Percentiles rank a stretch among this genome's conserved stretches.
Evolutionary conservation across 257 asterid species (phyloP).

Genomic region (Eustoma russellianum): DNA sequence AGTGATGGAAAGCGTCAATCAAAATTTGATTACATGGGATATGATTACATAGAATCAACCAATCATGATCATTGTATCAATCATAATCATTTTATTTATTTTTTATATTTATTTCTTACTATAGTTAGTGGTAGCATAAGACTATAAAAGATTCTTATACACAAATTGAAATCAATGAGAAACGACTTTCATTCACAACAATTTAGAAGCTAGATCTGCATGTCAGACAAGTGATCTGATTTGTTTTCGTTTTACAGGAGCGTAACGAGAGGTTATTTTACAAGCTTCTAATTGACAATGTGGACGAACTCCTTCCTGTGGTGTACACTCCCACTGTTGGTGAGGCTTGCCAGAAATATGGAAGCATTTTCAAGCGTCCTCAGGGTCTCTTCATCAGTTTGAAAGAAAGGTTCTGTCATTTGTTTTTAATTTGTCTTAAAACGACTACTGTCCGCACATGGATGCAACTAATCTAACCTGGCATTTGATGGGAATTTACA

Average conservation of each 20-base stretch:
- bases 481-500: conserved; percentile 15
- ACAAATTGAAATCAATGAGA: not conserved
- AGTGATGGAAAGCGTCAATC: no score
- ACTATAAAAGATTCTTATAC: no score
- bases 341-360: conserved; percentile 95
- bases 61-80: no score
- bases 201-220: not conserved
- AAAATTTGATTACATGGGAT: no score
- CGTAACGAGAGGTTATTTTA: conserved; percentile 86
- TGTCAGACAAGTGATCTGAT: not conserved
- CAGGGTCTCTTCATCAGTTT: conserved; percentile 88
- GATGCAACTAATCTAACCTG: conserved; percentile 9
- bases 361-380: conserved; percentile 80
- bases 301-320: conserved; percentile 84
- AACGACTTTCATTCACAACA: no score
- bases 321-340: conserved; percentile 92
- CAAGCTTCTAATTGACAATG: conserved; percentile 81
- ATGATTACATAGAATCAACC: no score
- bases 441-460: not conserved
- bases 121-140: no score
- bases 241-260: conserved; percentile 39
- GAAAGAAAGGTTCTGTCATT: conserved; percentile 64
- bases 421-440: not conserved
- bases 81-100: no score
- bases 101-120: not conserved